Evolutionary conservation across 306 rosid genomes (phyloP).

Genomic region (Morella rubra): DNA sequence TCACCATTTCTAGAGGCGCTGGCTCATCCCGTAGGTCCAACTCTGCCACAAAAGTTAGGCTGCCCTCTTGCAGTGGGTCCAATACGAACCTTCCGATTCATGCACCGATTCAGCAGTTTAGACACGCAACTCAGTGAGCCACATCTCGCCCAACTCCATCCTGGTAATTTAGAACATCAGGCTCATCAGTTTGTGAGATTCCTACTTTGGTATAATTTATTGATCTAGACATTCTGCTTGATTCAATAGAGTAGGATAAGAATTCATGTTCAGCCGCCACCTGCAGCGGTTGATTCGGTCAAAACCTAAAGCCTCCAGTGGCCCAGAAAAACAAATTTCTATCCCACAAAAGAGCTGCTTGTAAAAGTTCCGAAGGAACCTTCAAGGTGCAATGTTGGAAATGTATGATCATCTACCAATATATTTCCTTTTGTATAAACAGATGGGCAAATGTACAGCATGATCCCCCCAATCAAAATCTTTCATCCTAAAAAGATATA

Average conservation of each 20-base stretch:
- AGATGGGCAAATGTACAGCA: constrained; percentile 45
- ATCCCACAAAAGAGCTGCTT: too few relatives aligned
- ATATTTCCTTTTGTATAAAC: constrained; percentile 40
- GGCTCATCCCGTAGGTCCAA: too few relatives aligned
- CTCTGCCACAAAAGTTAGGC: too few relatives aligned
- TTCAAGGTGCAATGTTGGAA: constrained; percentile 5
- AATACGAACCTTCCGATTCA: neutral
- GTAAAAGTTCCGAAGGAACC: too few relatives aligned
- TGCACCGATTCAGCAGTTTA: too few relatives aligned
- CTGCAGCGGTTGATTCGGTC: neutral
- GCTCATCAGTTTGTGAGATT: too few relatives aligned
- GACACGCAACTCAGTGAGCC: neutral
- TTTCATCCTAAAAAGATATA: constrained; percentile 21
- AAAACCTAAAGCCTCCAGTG: neutral
- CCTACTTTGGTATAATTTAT: too few relatives aligned
- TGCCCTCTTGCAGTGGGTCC: neutral
- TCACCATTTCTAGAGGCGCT: too few relatives aligned
- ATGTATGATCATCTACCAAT: constrained; percentile 19
- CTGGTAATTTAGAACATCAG: neutral
- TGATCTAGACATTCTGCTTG: too few relatives aligned
- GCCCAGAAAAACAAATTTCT: neutral
- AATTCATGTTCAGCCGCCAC: neutral
- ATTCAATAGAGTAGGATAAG: too few relatives aligned
- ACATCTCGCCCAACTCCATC: neutral
- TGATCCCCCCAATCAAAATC: constrained; percentile 23